A percentile compares a stretch with the other conserved stretches of the same genome.
Evolutionary conservation across 2,329 filamentous ascomycete species (phyloP).

Genomic region (Elsinoe ampelina): DNA sequence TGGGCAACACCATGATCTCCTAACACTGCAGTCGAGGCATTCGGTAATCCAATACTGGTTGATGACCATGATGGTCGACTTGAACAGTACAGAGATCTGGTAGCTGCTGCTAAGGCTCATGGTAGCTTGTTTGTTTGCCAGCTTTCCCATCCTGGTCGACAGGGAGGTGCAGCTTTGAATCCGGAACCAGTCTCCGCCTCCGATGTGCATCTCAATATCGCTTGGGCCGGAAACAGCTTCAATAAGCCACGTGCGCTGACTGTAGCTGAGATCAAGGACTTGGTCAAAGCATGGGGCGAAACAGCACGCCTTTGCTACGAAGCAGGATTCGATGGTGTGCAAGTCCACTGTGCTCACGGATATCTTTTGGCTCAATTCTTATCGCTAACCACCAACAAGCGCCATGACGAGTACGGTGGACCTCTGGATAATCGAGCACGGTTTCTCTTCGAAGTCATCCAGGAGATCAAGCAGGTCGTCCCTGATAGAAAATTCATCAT

Average conservation of each 20-base stretch:
- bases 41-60: slow-evolving; percentile 24
- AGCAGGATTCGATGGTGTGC: slow-evolving; percentile 26
- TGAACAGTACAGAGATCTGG: slow-evolving; percentile 20
- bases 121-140: slow-evolving; percentile 25
- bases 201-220: slow-evolving; percentile 24
- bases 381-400: slow-evolving; percentile 31
- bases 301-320: slow-evolving; percentile 21
- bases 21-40: slow-evolving; percentile 26
- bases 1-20: slow-evolving; percentile 25
- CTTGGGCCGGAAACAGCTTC: slow-evolving; percentile 24
- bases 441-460: slow-evolving; percentile 33
- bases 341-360: slow-evolving; percentile 30
- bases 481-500: slow-evolving; percentile 22
- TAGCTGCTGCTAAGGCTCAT: slow-evolving; percentile 19
- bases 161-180: slow-evolving; percentile 22
- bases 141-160: slow-evolving; percentile 25
- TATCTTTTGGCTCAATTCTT: slow-evolving; percentile 37
- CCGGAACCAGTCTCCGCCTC: slow-evolving; percentile 24
- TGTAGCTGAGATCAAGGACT: slow-evolving; percentile 23
- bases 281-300: slow-evolving; percentile 22
- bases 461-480: slow-evolving; percentile 22
- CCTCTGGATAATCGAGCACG: slow-evolving; percentile 32
- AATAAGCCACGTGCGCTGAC: slow-evolving; percentile 22
- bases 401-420: slow-evolving; percentile 36
- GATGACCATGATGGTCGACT: slow-evolving; percentile 23